Percentiles rank a stretch among this genome's conserved stretches.
These are phyloP conservation scores for Erucastrum elatum DNA, from an alignment of 345 rosid genomes.

Conservation along the genomic window DNA sequence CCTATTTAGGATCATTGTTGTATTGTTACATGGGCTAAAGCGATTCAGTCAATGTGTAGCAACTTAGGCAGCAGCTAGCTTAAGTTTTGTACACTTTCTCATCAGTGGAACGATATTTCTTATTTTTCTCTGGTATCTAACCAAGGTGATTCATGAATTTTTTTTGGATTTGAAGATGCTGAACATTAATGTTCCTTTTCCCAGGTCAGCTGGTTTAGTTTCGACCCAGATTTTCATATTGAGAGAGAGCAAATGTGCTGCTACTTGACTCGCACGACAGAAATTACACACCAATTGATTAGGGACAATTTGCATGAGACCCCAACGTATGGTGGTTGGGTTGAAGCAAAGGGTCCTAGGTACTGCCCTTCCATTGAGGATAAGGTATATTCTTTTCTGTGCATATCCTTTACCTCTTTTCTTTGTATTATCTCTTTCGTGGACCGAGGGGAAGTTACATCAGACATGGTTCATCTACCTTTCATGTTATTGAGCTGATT, in stretches of 20 bases:
- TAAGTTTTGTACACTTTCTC: neutral
- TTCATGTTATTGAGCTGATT: conserved; percentile 12
- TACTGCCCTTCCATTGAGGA: conserved; percentile 99
- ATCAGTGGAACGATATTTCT: neutral
- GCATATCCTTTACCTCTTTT: conserved; percentile 1
- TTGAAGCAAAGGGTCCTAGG: conserved; percentile 98
- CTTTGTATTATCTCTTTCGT: conserved; percentile 10
- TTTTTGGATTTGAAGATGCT: conserved; percentile 29
- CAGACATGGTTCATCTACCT: neutral
- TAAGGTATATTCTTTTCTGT: conserved; percentile 52
- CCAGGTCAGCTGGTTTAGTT: conserved; percentile 97
- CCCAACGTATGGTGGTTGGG: conserved; percentile 99
- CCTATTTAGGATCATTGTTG: conserved; percentile 6
- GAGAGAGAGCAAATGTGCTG: conserved; percentile 98
- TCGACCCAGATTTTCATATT: conserved; percentile 78
- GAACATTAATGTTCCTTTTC: conserved; percentile 19
- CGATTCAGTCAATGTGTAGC: neutral
- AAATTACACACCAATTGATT: conserved; percentile 81
- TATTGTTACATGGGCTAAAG: conserved; percentile 8
- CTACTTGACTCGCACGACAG: conserved; percentile 88
- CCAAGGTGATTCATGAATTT: conserved; percentile 12
- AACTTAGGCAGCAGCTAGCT: neutral
- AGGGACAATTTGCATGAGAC: conserved; percentile 91
- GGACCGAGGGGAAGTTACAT: conserved; percentile 9
- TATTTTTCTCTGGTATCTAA: conserved; percentile 6